Evolutionary conservation across 2,329 filamentous ascomycete species (phyloP).

Genomic region (Penicillium polonicum): DNA sequence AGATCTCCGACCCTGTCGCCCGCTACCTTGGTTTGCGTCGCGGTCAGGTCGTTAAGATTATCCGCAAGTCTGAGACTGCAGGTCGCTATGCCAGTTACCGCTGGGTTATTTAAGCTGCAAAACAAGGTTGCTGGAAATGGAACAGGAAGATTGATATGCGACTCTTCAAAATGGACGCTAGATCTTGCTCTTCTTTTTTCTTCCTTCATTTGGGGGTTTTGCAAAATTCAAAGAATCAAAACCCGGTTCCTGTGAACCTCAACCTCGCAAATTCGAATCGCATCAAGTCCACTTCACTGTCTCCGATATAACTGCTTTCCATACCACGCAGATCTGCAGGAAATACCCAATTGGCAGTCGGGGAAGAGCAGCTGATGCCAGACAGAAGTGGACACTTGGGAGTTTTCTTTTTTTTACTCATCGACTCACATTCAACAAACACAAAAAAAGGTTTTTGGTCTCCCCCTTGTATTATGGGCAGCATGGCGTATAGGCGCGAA

Average conservation of each 20-base stretch:
- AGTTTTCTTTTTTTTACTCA: slow-evolving; percentile 19
- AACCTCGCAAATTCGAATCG: slow-evolving; percentile 6
- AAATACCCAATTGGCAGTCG: not conserved
- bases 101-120: slow-evolving; percentile 52
- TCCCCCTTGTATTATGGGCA: slow-evolving; percentile 37
- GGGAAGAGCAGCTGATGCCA: slow-evolving; percentile 2
- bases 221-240: not conserved
- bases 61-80: slow-evolving; percentile 90
- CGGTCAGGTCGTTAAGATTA: slow-evolving; percentile 97
- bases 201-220: not conserved
- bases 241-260: slow-evolving; percentile 1
- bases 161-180: not conserved
- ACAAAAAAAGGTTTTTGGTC: slow-evolving; percentile 31
- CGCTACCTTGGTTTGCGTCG: slow-evolving; percentile 86
- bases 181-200: not conserved
- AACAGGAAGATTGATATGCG: not conserved
- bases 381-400: slow-evolving; percentile 19
- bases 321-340: not conserved
- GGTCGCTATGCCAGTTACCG: slow-evolving; percentile 96
- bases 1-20: slow-evolving; percentile 87
- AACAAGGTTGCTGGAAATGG: not conserved
- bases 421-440: slow-evolving; percentile 10
- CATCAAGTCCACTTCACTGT: slow-evolving; percentile 9
- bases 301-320: not conserved
- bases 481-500: slow-evolving; percentile 43